Evolutionary conservation across 106 monocot genomes (phyloP), one percentile per base, ranked within the genome.

Genomic region (Dioscorea dumetorum): DNA sequence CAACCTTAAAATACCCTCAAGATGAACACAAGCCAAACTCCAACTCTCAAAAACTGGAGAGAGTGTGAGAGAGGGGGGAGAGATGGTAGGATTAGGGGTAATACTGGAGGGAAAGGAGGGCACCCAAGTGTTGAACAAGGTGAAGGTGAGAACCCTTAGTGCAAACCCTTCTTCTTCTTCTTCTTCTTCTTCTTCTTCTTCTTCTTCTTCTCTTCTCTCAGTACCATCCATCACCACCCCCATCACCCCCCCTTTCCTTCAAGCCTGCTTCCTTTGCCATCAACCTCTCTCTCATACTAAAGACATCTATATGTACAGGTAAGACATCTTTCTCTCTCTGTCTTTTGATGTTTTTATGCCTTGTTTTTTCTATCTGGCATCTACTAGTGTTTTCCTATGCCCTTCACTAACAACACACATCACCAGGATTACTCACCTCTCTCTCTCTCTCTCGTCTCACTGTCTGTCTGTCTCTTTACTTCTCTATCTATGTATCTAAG

Each of bases 301-400:
- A 10, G 81, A 81, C 68, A 76, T 81, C 76, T 81, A 77, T 68
- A 81, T 81, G 68, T 81, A 81, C 72, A 72, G 76, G 81, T 81
- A 22, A 4, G 16, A 60, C 60, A 60, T 61, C 19, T 22, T 3
- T 14, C 22, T 14, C 28, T 61, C 28, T 14, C 22, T 24, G 10
- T 61, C 22, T 22, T 23, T 13, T 5, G 1, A 2, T 21, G 1
- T 28, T 28, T 28, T 28, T 28, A 28, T 28, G 28, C 28, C 3
- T 28, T 28, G 28, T 28, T 28, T 28, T 28, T 28, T 28, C 28
- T 28, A 28, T 28, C 28, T 28, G 28, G 28, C 3, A 28, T 28
- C 28, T 28, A 28, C 28, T 28, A 28, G 28, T 28, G 28, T 28
- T 28, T 28, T 28, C 28, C 28, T 28, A 28, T 28, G 28, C 28